Conservation (phyloP, 2,329 filamentous ascomycete genomes). For the Nemania sp. region DNA sequence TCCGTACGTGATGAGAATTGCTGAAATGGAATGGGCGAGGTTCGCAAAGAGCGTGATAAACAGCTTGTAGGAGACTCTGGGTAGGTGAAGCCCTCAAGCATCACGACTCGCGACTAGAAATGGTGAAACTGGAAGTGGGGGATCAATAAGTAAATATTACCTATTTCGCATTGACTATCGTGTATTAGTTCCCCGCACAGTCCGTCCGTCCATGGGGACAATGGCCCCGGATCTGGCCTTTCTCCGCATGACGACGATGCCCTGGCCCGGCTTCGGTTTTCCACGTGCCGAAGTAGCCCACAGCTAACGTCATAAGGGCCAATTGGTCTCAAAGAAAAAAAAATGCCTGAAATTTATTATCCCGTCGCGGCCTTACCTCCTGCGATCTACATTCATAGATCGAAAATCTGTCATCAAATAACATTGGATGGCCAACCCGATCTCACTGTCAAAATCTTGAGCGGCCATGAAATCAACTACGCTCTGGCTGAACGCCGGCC, state of each 20-base stretch:
- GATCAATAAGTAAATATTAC: no score
- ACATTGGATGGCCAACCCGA: neutral
- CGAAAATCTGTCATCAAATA: neutral
- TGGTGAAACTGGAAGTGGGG: no score
- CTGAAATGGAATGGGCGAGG: neutral
- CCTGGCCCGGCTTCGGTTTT: slow-evolving; percentile 1
- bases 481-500: slow-evolving; percentile 9
- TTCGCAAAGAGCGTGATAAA: no score
- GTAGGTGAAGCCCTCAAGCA: no score
- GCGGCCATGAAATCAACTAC: slow-evolving; percentile 12
- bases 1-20: neutral
- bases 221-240: slow-evolving; percentile 7
- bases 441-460: neutral
- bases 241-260: slow-evolving; percentile 1
- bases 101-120: slow-evolving; percentile 7
- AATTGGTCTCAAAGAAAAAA: neutral
- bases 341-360: neutral
- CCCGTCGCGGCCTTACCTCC: neutral
- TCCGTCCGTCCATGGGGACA: neutral
- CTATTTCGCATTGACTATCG: no score
- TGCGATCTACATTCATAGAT: neutral
- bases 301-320: neutral
- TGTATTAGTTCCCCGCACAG: slow-evolving; percentile 1
- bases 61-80: no score
- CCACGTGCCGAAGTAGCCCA: neutral